These are phyloP conservation scores for Penicillium herquei DNA, from an alignment of 495 filamentous ascomycete genomes.

Conservation along the genomic window DNA sequence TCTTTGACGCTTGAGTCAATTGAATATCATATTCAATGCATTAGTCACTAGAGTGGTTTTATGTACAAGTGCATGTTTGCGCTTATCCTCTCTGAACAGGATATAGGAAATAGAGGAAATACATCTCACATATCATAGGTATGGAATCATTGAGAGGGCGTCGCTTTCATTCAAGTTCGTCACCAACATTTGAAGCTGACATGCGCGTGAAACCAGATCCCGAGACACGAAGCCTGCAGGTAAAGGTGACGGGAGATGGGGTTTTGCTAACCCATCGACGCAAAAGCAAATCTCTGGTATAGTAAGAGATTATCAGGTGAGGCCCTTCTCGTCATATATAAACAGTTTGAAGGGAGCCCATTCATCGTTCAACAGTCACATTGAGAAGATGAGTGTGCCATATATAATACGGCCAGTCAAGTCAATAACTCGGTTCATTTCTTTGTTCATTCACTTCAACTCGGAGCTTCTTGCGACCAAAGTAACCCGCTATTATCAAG, in stretches of 20 bases:
- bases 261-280: neutral
- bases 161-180: neutral
- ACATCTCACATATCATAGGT: too few relatives aligned
- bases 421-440: neutral
- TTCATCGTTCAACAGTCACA: neutral
- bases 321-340: neutral
- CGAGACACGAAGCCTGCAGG: neutral
- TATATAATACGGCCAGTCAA: neutral
- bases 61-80: too few relatives aligned
- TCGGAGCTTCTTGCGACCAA: constrained; percentile 33
- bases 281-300: neutral
- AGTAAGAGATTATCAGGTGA: neutral
- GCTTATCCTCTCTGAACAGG: too few relatives aligned
- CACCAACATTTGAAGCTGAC: too few relatives aligned
- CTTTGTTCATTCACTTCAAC: constrained; percentile 9
- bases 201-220: neutral
- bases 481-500: constrained; percentile 37
- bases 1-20: too few relatives aligned
- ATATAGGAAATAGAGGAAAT: too few relatives aligned
- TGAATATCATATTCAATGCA: too few relatives aligned
- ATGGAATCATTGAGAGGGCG: too few relatives aligned
- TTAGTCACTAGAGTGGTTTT: too few relatives aligned
- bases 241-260: neutral
- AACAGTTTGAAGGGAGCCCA: neutral
- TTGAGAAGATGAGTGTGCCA: neutral